Percentiles rank a stretch among this genome's conserved stretches.
phyloP scores from a whole-genome alignment of 352 stramenopile species.

The Phytophthora boehmeriae region DNA sequence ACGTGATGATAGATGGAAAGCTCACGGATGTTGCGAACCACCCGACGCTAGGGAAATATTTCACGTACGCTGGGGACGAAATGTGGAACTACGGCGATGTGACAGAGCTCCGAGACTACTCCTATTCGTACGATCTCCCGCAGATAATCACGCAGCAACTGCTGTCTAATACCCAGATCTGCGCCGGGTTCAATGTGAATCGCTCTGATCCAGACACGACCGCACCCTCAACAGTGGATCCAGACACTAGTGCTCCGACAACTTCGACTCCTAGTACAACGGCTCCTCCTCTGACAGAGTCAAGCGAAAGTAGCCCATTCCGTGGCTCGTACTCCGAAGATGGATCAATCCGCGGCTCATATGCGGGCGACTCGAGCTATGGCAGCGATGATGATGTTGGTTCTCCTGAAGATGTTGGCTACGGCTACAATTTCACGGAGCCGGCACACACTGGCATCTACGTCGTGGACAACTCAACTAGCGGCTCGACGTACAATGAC shows the following conservation, averaged over 20 bases:
- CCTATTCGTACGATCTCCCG: slow-evolving; percentile 67
- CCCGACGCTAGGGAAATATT: slow-evolving; percentile 59
- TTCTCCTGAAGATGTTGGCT: slow-evolving; percentile 19
- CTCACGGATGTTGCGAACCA: slow-evolving; percentile 47
- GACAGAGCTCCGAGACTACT: slow-evolving; percentile 53
- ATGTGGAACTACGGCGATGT: slow-evolving; percentile 63
- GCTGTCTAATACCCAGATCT: slow-evolving; percentile 56
- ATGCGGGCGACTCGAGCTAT: slow-evolving; percentile 1
- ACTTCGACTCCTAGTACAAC: not conserved
- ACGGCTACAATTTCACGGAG: slow-evolving; percentile 21
- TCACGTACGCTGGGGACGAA: slow-evolving; percentile 44
- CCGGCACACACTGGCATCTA: slow-evolving; percentile 19
- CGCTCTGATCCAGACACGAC: not conserved
- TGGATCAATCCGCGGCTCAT: slow-evolving; percentile 6
- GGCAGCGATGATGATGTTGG: slow-evolving; percentile 8
- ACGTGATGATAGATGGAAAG: slow-evolving; percentile 36
- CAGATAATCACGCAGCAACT: slow-evolving; percentile 55
- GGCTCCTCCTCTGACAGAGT: not conserved
- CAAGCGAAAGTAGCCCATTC: slow-evolving; percentile 1
- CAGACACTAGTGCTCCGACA: not conserved
- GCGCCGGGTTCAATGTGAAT: slow-evolving; percentile 43
- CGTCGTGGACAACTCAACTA: slow-evolving; percentile 21
- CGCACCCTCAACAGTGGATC: not conserved
- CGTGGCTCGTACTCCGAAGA: slow-evolving; percentile 9
- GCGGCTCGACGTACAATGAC: slow-evolving; percentile 20